Evolutionary conservation across 768 basidiomycete genomes (phyloP).

Genomic region (Asterophora parasitica): DNA sequence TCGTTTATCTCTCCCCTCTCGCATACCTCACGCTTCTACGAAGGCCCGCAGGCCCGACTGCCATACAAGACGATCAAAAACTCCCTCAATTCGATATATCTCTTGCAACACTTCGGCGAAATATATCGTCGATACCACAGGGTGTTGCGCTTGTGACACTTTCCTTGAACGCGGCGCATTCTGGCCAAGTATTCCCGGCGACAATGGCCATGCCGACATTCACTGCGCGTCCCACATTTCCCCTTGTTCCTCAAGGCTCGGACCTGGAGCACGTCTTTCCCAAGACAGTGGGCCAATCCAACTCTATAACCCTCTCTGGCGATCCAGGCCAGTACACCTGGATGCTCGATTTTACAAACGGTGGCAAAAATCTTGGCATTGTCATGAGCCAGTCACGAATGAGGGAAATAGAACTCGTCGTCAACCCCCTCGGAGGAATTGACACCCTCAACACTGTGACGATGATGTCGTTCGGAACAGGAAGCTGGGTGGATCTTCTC

Average conservation of each 20-base stretch:
- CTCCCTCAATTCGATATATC: slow-evolving; percentile 50
- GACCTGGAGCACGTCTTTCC: slow-evolving; percentile 52
- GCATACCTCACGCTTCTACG: slow-evolving; percentile 62
- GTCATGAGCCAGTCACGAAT: slow-evolving; percentile 72
- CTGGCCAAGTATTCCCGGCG: slow-evolving; percentile 34
- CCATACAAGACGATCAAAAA: slow-evolving; percentile 16
- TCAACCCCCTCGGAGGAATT: slow-evolving; percentile 51
- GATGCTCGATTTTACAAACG: slow-evolving; percentile 69
- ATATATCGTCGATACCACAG: slow-evolving; percentile 34
- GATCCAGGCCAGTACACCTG: slow-evolving; percentile 39
- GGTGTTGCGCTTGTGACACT: slow-evolving; percentile 59
- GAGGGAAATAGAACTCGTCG: slow-evolving; percentile 64
- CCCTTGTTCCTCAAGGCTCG: slow-evolving; percentile 41
- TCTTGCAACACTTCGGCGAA: slow-evolving; percentile 39
- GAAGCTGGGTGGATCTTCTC: slow-evolving; percentile 65
- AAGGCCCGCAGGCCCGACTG: slow-evolving; percentile 18
- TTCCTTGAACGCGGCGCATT: slow-evolving; percentile 31
- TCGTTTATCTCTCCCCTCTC: slow-evolving; percentile 63
- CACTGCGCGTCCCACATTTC: slow-evolving; percentile 47
- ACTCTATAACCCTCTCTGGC: slow-evolving; percentile 17
- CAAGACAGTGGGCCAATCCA: slow-evolving; percentile 29
- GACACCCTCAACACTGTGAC: slow-evolving; percentile 35
- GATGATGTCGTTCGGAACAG: slow-evolving; percentile 42
- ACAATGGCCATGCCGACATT: slow-evolving; percentile 43
- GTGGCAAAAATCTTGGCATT: slow-evolving; percentile 48